Evolutionary conservation across 148 eudicot genomes (phyloP).

Genomic region (Spergularia bocconei): DNA sequence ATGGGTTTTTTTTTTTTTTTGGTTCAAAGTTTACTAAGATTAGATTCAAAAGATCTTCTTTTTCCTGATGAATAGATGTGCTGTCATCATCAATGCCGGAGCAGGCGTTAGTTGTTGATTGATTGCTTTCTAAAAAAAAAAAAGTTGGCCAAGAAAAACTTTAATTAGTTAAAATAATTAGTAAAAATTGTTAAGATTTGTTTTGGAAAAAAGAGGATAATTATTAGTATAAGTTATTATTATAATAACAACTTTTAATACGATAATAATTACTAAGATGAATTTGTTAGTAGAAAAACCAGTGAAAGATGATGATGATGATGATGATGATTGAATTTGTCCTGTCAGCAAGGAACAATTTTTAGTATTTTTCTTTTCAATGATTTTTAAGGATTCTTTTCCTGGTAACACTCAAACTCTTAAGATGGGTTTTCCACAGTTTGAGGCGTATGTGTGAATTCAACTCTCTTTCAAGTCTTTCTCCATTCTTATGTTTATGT

Average conservation of each 20-base stretch:
- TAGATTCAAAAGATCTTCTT: conserved; percentile 13
- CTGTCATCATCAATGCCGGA: conserved; percentile 17
- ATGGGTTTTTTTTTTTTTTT: neutral
- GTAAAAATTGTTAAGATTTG: too few species aligned
- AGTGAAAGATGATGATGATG: neutral
- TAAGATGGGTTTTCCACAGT: neutral
- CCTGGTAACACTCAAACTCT: conserved; percentile 12
- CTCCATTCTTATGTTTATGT: too few species aligned
- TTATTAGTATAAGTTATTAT: neutral
- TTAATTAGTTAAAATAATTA: neutral
- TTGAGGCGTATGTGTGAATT: neutral
- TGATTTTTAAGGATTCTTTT: conserved; percentile 16
- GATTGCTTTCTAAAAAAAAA: neutral
- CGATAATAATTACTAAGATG: neutral
- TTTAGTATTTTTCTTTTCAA: too few species aligned
- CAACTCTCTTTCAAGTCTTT: neutral
- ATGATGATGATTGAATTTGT: conserved; percentile 5
- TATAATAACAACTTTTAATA: too few species aligned
- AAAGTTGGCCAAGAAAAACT: conserved; percentile 6
- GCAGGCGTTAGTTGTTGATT: conserved; percentile 5
- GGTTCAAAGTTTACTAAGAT: conserved; percentile 1
- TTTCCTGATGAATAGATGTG: neutral
- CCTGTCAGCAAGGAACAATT: neutral
- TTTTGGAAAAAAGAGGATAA: neutral
- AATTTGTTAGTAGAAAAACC: neutral